A percentile compares a stretch with the other conserved stretches of the same genome.
Evolutionary conservation across 805 yeast species (phyloP).

Genomic region (Wickerhamiella musiphila): DNA sequence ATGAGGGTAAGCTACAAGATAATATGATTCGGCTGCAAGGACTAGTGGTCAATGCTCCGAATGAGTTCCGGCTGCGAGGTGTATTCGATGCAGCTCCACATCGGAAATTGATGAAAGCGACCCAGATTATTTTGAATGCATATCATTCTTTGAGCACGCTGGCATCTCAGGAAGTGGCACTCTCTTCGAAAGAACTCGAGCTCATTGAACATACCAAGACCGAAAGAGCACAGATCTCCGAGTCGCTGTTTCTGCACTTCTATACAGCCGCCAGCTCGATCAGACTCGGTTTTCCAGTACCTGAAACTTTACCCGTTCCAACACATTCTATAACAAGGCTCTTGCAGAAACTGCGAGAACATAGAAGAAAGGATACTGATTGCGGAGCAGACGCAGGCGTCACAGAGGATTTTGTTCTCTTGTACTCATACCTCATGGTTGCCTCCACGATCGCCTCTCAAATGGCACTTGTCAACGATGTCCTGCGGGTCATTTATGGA

Average conservation of each 20-base stretch:
- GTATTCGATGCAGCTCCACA: constrained; percentile 42
- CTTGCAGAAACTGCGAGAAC: constrained; percentile 44
- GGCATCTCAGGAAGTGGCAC: constrained; percentile 41
- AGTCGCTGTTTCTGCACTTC: constrained; percentile 54
- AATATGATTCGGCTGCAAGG: constrained; percentile 44
- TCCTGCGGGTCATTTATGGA: constrained; percentile 46
- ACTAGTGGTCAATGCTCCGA: constrained; percentile 51
- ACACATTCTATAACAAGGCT: constrained; percentile 57
- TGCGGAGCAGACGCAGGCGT: too few relatives aligned
- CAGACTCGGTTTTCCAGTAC: constrained; percentile 59
- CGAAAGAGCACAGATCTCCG: constrained; percentile 54
- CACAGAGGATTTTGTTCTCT: constrained; percentile 59
- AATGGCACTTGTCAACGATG: constrained; percentile 36
- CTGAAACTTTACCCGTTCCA: constrained; percentile 60
- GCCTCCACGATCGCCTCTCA: constrained; percentile 51
- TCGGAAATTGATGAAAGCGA: constrained; percentile 31
- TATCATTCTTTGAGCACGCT: constrained; percentile 57
- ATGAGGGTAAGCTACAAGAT: constrained; percentile 29
- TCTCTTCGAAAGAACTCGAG: constrained; percentile 35
- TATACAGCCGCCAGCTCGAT: constrained; percentile 50
- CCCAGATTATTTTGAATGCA: constrained; percentile 54
- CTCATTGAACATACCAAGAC: constrained; percentile 32
- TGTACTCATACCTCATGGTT: constrained; percentile 60
- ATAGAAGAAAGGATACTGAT: constrained; percentile 21
- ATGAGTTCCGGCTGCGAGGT: constrained; percentile 61